These are phyloP conservation scores for Russula sp. DNA, from an alignment of 768 basidiomycete species.

Conservation along the genomic window DNA sequence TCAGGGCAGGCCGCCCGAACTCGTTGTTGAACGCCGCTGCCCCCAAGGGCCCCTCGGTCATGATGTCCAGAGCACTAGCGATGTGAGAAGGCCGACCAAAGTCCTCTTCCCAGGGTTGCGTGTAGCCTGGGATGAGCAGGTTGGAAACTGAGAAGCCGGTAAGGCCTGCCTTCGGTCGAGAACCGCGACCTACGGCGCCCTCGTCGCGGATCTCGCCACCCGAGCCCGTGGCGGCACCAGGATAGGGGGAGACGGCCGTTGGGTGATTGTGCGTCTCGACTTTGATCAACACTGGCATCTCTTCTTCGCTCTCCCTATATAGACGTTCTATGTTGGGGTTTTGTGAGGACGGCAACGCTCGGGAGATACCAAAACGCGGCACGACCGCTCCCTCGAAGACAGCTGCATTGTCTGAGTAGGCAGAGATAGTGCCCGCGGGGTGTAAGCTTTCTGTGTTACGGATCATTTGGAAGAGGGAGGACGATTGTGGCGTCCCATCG, in stretches of 20 bases:
- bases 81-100: constrained; percentile 90
- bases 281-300: constrained; percentile 89
- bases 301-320: constrained; percentile 60
- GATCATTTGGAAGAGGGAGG: constrained; percentile 94
- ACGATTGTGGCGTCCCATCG: constrained; percentile 59
- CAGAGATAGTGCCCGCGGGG: constrained; percentile 81
- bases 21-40: constrained; percentile 98
- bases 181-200: constrained; percentile 92
- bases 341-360: constrained; percentile 29
- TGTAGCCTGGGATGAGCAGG: constrained; percentile 84
- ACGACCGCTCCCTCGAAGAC: constrained; percentile 78
- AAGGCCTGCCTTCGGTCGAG: constrained; percentile 94
- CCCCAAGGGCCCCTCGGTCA: constrained; percentile 94
- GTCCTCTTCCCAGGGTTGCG: constrained; percentile 95
- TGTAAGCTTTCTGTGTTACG: constrained; percentile 86
- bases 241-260: constrained; percentile 96
- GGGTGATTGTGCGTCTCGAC: constrained; percentile 99
- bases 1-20: constrained; percentile 89
- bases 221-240: constrained; percentile 97
- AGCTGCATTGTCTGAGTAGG: constrained; percentile 97
- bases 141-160: constrained; percentile 93
- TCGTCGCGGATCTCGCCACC: constrained; percentile 99
- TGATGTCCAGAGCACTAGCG: constrained; percentile 91
- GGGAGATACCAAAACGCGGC: constrained; percentile 66
- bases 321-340: constrained; percentile 33